Conservation (phyloP, 169 alveolate genomes). For the Cryptosporidium parvum region DNA sequence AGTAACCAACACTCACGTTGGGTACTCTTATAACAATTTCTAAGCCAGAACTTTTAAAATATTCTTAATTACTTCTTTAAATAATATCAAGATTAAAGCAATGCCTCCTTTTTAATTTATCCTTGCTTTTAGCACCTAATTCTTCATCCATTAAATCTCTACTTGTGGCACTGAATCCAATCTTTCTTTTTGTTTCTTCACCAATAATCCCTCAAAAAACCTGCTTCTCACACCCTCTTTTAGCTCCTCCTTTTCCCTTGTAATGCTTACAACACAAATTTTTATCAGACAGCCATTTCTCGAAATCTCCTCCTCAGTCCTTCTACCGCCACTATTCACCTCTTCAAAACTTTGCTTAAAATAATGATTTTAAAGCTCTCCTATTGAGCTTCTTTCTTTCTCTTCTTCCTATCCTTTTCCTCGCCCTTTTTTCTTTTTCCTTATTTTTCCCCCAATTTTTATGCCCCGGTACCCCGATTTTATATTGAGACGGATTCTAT, state of each 20-base stretch:
- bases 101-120: neutral
- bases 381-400: neutral
- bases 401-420: slow-evolving; percentile 42
- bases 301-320: slow-evolving; percentile 1
- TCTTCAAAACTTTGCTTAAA: slow-evolving; percentile 7
- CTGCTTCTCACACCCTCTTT: slow-evolving; percentile 39
- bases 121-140: neutral
- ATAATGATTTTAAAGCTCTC: neutral
- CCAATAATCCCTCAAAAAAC: slow-evolving; percentile 1
- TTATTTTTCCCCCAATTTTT: slow-evolving; percentile 10
- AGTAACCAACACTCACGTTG: neutral
- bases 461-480: slow-evolving; percentile 30
- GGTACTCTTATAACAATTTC: neutral
- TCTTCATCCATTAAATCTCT: neutral
- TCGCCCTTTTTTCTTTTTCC: slow-evolving; percentile 18
- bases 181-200: neutral
- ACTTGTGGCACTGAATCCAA: neutral
- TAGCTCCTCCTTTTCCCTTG: slow-evolving; percentile 47
- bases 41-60: neutral
- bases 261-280: neutral
- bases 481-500: slow-evolving; percentile 22
- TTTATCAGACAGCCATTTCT: slow-evolving; percentile 12
- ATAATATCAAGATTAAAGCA: neutral
- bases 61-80: no score
- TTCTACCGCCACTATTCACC: slow-evolving; percentile 20